phyloP scores from a whole-genome alignment of 2,329 filamentous ascomycete genomes.

The Pyrenochaeta sp. region DNA sequence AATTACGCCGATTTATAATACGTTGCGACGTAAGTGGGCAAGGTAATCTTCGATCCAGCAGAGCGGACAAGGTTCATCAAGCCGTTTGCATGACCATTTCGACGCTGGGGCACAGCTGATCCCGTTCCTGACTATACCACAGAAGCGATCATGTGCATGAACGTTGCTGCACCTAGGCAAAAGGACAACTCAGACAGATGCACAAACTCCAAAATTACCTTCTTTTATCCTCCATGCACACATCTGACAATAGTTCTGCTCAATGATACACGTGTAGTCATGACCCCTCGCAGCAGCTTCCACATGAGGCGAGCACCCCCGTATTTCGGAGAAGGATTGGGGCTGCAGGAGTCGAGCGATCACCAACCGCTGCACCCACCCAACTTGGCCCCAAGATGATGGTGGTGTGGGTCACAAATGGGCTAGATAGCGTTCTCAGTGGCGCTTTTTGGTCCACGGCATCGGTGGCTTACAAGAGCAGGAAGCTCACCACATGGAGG shows the following conservation, averaged over 20 bases:
- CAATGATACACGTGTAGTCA: not conserved
- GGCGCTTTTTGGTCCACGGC: constrained; percentile 12
- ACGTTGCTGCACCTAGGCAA: constrained; percentile 21
- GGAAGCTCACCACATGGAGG: constrained; percentile 7
- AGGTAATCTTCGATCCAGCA: constrained; percentile 17
- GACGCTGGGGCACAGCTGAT: constrained; percentile 5
- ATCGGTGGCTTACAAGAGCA: constrained; percentile 8
- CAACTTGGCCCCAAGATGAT: constrained; percentile 6
- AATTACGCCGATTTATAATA: not conserved
- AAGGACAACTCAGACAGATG: constrained; percentile 18
- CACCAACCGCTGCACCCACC: constrained; percentile 11
- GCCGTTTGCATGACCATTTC: constrained; percentile 16
- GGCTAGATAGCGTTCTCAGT: not conserved
- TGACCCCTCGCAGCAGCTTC: not conserved
- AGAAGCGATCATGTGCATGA: constrained; percentile 26
- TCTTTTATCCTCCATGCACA: constrained; percentile 35
- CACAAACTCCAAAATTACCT: constrained; percentile 29
- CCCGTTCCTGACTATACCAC: constrained; percentile 22
- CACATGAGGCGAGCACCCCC: not conserved
- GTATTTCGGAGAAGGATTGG: constrained; percentile 3
- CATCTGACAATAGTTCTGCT: not conserved
- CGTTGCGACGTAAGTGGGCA: not conserved
- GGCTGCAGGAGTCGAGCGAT: constrained; percentile 28
- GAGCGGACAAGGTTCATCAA: constrained; percentile 14
- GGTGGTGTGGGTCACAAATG: not conserved